These are phyloP conservation scores for Paramecium biaurelia DNA, from an alignment of 73 alveolate genomes.

Conservation along the genomic window DNA sequence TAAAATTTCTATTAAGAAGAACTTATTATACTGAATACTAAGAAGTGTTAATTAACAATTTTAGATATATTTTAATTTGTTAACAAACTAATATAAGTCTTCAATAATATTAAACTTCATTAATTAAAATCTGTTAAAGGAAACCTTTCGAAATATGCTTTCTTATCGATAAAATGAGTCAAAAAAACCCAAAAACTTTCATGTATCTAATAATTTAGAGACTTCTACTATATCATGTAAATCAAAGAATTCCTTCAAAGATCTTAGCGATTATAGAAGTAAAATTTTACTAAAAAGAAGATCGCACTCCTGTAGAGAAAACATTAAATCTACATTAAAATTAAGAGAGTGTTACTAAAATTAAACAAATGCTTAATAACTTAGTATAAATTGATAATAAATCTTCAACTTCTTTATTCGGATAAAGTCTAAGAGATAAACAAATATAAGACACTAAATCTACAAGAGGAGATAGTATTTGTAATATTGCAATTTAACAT, in stretches of 20 bases:
- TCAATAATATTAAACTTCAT: not conserved
- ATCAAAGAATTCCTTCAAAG: constrained; percentile 40
- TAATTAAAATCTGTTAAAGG: constrained; percentile 1
- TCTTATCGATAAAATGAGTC: not conserved
- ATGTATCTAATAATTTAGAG: not conserved
- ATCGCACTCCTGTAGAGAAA: not conserved
- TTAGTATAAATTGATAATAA: not conserved
- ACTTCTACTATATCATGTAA: not conserved
- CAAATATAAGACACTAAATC: not conserved
- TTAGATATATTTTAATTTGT: not conserved
- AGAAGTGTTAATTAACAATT: not conserved
- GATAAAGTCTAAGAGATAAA: not conserved
- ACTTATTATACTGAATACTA: not conserved
- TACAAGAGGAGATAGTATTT: not conserved
- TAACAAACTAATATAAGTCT: not conserved
- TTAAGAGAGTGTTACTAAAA: not conserved
- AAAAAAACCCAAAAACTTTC: not conserved
- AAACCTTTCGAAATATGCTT: not conserved
- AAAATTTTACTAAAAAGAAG: not conserved
- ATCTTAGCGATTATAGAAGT: constrained; percentile 25
- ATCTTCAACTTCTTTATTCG: not conserved
- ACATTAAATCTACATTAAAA: not conserved
- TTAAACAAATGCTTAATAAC: not conserved
- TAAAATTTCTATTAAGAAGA: not conserved
- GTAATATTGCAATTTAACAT: not conserved